Evolutionary conservation across 768 basidiomycete genomes (phyloP).

Genomic region (Kwoniella sp.): DNA sequence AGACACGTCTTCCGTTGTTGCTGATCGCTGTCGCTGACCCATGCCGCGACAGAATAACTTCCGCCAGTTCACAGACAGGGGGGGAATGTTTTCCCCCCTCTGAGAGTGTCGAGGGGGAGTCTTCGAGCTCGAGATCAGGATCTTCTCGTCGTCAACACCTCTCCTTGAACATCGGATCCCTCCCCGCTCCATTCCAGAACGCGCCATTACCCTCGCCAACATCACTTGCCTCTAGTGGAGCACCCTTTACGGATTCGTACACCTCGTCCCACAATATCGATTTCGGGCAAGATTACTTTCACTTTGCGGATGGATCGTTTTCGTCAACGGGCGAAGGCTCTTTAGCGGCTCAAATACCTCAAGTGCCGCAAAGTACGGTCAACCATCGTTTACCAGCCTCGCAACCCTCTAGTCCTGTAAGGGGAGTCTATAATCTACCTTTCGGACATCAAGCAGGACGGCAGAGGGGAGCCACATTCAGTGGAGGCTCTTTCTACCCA

Average conservation of each 20-base stretch:
- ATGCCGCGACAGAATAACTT: constrained; percentile 27
- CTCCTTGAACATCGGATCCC: constrained; percentile 38
- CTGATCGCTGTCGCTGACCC: constrained; percentile 1
- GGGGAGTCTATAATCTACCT: constrained; percentile 40
- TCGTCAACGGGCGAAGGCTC: constrained; percentile 32
- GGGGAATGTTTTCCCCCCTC: constrained; percentile 46
- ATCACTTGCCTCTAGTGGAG: constrained; percentile 32
- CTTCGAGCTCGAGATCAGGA: constrained; percentile 34
- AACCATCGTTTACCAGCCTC: constrained; percentile 48
- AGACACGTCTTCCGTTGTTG: neutral
- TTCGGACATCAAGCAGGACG: constrained; percentile 38
- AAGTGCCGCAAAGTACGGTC: constrained; percentile 15
- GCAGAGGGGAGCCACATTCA: constrained; percentile 52
- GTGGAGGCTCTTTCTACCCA: constrained; percentile 40
- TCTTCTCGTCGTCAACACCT: constrained; percentile 43
- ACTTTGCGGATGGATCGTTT: constrained; percentile 36
- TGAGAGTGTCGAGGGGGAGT: constrained; percentile 28
- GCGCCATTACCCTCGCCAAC: constrained; percentile 32
- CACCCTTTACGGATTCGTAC: constrained; percentile 43
- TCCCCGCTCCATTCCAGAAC: constrained; percentile 26
- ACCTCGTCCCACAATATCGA: constrained; percentile 27
- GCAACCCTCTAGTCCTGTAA: constrained; percentile 48
- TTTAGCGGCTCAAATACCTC: constrained; percentile 15
- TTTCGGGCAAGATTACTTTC: constrained; percentile 43
- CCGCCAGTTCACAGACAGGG: constrained; percentile 41